phyloP scores from a whole-genome alignment of 164 flowering plant genomes.

The Euptelea pleiosperma region DNA sequence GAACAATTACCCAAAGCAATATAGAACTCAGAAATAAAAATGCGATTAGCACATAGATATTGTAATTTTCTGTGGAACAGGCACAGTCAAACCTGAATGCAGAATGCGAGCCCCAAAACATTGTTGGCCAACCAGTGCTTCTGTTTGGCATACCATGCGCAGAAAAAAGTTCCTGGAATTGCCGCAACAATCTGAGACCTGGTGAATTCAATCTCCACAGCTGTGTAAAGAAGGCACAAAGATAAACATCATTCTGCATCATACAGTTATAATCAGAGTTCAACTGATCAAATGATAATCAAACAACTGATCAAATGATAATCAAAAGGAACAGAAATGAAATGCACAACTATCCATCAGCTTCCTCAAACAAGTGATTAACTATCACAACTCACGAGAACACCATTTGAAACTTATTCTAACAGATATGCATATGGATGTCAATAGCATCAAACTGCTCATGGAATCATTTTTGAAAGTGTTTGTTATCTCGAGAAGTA shows the following conservation, averaged over 20 bases:
- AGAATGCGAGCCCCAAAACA: constrained; percentile 86
- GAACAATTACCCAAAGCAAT: too few relatives aligned
- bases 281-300: constrained; percentile 14
- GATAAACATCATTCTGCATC: constrained; percentile 39
- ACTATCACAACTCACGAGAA: too few relatives aligned
- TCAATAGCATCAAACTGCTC: too few relatives aligned
- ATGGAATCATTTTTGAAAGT: too few relatives aligned
- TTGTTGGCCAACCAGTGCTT: constrained; percentile 99
- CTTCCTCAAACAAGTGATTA: too few relatives aligned
- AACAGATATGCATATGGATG: too few relatives aligned
- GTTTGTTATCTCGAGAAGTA: too few relatives aligned
- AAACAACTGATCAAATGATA: constrained; percentile 14
- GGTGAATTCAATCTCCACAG: constrained; percentile 88
- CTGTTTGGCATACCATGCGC: constrained; percentile 90
- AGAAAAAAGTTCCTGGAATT: constrained; percentile 93
- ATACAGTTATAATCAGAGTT: constrained; percentile 21
- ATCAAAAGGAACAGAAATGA: neutral
- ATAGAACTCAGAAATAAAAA: too few relatives aligned
- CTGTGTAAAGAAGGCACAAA: constrained; percentile 53
- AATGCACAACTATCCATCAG: too few relatives aligned
- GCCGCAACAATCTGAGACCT: constrained; percentile 88
- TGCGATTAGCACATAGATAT: too few relatives aligned
- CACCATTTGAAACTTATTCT: too few relatives aligned
- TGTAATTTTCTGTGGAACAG: neutral
- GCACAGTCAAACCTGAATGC: constrained; percentile 70